These are phyloP conservation scores for Calocera cornea DNA, from an alignment of 768 basidiomycete species.

Conservation along the genomic window DNA sequence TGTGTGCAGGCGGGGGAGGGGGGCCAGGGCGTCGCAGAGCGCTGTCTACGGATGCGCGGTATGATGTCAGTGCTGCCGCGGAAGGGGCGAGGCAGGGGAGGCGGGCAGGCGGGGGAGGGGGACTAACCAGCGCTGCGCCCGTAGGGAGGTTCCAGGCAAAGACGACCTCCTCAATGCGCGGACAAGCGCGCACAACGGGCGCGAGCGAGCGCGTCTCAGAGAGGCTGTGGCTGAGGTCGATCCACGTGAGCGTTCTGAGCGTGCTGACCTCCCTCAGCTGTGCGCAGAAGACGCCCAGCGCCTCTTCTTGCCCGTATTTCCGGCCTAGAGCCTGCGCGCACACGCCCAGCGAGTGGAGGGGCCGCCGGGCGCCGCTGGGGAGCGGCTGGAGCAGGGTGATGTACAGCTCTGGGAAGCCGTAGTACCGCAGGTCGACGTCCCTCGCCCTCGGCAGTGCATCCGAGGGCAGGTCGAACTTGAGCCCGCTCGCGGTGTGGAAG, in stretches of 20 bases:
- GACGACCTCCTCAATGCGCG: background rate
- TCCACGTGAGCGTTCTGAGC: background rate
- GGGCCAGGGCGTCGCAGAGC: background rate
- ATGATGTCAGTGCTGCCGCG: background rate
- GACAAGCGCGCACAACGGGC: background rate
- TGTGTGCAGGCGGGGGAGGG: background rate
- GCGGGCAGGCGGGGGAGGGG: too few relatives aligned
- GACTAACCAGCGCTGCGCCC: background rate
- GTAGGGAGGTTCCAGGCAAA: background rate
- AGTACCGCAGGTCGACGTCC: conserved; percentile 1
- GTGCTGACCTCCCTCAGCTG: background rate
- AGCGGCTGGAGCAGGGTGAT: background rate
- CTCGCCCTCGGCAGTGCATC: background rate
- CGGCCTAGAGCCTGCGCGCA: background rate
- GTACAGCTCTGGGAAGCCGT: background rate
- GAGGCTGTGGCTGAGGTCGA: background rate
- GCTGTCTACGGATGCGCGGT: background rate
- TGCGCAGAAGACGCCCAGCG: background rate
- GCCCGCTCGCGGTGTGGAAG: background rate
- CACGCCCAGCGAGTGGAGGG: background rate
- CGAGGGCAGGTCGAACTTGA: background rate
- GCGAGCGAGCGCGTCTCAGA: background rate
- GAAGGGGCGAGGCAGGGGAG: too few relatives aligned
- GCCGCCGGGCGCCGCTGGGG: background rate
- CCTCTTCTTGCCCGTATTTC: background rate